Percentiles rank a stretch among this genome's conserved stretches.
Evolutionary conservation across 2,329 filamentous ascomycete genomes (phyloP).

Genomic region (Reticulascus tulasneorum): DNA sequence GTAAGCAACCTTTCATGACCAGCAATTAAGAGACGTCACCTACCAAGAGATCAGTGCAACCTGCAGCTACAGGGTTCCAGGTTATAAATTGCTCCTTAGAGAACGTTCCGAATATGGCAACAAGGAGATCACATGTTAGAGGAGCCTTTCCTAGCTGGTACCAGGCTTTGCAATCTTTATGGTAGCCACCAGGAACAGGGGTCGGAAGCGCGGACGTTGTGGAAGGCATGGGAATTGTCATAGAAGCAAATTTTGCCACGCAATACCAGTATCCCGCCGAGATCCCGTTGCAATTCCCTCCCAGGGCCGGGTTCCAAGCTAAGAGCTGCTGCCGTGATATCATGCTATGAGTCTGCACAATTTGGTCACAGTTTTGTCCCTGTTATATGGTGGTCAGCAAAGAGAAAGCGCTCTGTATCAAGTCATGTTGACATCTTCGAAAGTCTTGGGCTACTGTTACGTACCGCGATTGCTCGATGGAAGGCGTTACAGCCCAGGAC

Average conservation of each 20-base stretch:
- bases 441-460: not conserved
- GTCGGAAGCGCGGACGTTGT: constrained; percentile 1
- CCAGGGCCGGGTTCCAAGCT: constrained; percentile 20
- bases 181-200: not conserved
- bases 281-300: constrained; percentile 20
- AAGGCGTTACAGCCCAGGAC: constrained; percentile 7
- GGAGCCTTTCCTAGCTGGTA: constrained; percentile 12
- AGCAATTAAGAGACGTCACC: too few relatives aligned
- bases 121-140: constrained; percentile 16
- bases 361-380: constrained; percentile 10
- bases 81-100: too few relatives aligned
- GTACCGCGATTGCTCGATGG: constrained; percentile 6
- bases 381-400: too few relatives aligned
- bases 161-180: constrained; percentile 13
- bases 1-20: too few relatives aligned
- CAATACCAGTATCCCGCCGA: constrained; percentile 19
- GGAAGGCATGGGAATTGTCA: constrained; percentile 2
- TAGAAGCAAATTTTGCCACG: constrained; percentile 8
- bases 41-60: too few relatives aligned
- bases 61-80: too few relatives aligned
- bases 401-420: constrained; percentile 1
- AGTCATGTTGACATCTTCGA: constrained; percentile 3
- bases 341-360: constrained; percentile 7
- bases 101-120: too few relatives aligned
- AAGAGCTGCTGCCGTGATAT: constrained; percentile 22